Evolutionary conservation across 108 stramenopile genomes (phyloP), one percentile per base, ranked within the genome.

Genomic region (Cyclotella choctawhatcheeana): DNA sequence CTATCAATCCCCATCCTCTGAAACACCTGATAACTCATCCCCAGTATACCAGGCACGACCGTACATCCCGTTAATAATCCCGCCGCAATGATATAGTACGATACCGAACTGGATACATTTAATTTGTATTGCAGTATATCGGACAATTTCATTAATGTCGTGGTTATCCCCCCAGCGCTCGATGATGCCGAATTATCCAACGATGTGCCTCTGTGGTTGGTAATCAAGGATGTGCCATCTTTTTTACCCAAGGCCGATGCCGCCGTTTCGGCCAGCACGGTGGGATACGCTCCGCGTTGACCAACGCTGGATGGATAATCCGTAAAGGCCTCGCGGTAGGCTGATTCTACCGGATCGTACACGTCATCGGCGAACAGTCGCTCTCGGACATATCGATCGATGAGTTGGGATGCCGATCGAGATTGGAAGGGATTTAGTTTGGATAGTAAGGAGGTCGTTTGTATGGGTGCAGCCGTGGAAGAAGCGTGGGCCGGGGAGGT

Each of bases 331-430:
- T 94, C 93, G 31, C 88, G 86, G 59, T 94, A 94, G 25, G 88
- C 69, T 0, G 89, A 89, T 75, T 89, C 88, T 5, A 90, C 82
- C 26, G 89, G 88, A 77, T 94, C 89, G 64, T 86, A 90, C 25
- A 30, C 79, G 51, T 94, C 93, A 68, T 92, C 89, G 50, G 84
- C 77, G 67, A 94, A 94, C 83, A 94, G 87, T 61, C 87, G 85
- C 27, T 87, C 65, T 51, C 83, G 62, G 20, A 94, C 84, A 59
- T 94, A 94, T 12, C 58, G 29, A 33, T 90, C 88, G 44, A 91
- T 85, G 29, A 93, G 81, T 61, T 82, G 58, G 65, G 89, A 84
- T 50, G 83, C 53, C 10, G 86, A 82, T 25, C 79, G 53, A 10
- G 88, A 32, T 35, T 65, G 58, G 50, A 79, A 61, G 17, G 66